Base-by-base conservation (phyloP, 2,329 filamentous ascomycete genomes). In the Aureobasidium sp. region DNA sequence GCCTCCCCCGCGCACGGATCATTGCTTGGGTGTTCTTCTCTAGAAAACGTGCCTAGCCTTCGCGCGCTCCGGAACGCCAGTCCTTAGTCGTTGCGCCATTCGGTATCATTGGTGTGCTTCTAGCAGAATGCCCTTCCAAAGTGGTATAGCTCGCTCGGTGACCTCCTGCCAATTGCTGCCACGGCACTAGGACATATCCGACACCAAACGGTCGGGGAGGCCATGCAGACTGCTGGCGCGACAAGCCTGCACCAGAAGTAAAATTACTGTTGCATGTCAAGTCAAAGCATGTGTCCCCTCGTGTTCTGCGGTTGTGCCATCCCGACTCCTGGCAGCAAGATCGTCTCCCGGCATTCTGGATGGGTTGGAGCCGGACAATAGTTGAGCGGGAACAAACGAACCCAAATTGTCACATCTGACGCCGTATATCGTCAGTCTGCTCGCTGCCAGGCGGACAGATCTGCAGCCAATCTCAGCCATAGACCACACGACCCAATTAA, bases 101-200 rank as follows among this genome's bases (percentile, higher is more conserved):
- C 42, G 55, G 34, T 17, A 49, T 27, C n/a, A 51, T 51, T 60
- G 34, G 45, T 36, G 17, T 60, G 45, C 36, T 42, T 15, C 27
- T 60, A 45, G 45, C 57, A 47, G 45, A n/a, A 22, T 39, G 29
- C 12, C 31, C 34, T 12, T 15, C 42, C 14, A 39, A 59, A 29
- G 14, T 37, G 55, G 55, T 37, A 59, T 27, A 39, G 55, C 57
- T 51, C 36, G 8, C 22, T 60, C 57, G 57, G 57, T 42, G 34
- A 51, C 25, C 42, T 37, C 45, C 56, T 60, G 36, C 56, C 56
- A 59, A 39, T 59, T 15, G 39, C 37, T 56, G 52, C 37, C 27
- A 44, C 20, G 41, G 57, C 57, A 60, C 57, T 60, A 60, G 57
- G 57, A 60, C 44, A 49, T 60, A 25, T 39, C 57, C 57, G 57